phyloP scores from a whole-genome alignment of 1,139 yeast species.

The Taphrina populina region DNA sequence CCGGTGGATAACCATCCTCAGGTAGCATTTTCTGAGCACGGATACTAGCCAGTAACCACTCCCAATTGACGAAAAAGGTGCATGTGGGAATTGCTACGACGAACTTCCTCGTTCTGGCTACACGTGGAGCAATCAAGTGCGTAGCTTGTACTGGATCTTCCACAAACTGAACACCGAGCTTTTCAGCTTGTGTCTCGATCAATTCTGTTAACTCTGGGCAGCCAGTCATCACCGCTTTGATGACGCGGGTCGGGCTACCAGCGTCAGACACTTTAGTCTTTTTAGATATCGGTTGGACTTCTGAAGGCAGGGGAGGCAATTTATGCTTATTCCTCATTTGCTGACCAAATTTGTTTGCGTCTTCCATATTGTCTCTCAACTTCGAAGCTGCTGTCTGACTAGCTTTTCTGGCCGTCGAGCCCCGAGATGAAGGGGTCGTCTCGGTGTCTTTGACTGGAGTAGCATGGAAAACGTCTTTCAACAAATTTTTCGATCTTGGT shows the following conservation, averaged over 20 bases:
- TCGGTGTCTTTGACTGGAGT: neutral
- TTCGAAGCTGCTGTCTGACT: constrained; percentile 28
- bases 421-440: constrained; percentile 21
- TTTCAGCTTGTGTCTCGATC: constrained; percentile 38
- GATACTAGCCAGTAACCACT: constrained; percentile 19
- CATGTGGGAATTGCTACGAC: constrained; percentile 51
- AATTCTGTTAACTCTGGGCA: constrained; percentile 36
- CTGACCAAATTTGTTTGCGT: constrained; percentile 26
- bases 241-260: neutral
- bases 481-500: no score
- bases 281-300: constrained; percentile 4
- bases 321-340: constrained; percentile 13
- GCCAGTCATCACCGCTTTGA: constrained; percentile 40
- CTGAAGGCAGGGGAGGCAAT: constrained; percentile 12
- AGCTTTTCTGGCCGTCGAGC: constrained; percentile 10
- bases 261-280: constrained; percentile 2
- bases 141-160: constrained; percentile 44
- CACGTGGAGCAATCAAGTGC: constrained; percentile 65
- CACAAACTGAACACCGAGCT: constrained; percentile 43
- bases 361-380: constrained; percentile 34
- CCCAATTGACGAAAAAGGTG: constrained; percentile 22
- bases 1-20: constrained; percentile 14
- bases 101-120: constrained; percentile 82
- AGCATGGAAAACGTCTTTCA: neutral
- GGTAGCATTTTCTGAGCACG: constrained; percentile 10